Evolutionary conservation across 768 basidiomycete species (phyloP).

Genomic region (Lactarius trivialis): DNA sequence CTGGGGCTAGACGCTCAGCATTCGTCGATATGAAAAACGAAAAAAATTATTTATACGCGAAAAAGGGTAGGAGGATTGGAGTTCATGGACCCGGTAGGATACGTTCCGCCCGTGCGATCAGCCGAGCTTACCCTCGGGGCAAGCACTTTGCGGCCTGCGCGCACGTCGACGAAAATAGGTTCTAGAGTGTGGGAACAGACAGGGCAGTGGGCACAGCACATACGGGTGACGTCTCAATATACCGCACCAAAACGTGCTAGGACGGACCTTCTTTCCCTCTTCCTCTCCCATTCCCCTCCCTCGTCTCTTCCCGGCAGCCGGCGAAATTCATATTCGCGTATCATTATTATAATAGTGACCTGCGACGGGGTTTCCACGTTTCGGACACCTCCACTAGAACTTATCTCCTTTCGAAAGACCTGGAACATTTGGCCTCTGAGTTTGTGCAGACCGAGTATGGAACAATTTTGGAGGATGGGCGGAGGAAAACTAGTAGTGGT

Average conservation of each 20-base stretch:
- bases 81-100: neutral
- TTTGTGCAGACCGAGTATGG: neutral
- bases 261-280: neutral
- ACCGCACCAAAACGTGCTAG: neutral
- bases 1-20: neutral
- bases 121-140: neutral
- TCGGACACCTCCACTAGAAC: neutral
- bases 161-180: neutral
- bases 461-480: neutral
- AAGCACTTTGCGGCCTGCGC: neutral
- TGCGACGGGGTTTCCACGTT: neutral
- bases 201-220: constrained; percentile 2
- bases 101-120: neutral
- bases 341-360: neutral
- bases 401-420: neutral
- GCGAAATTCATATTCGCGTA: constrained; percentile 5
- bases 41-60: no score
- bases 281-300: neutral
- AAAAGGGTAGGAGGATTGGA: neutral
- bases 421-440: neutral
- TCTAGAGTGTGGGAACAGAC: neutral
- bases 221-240: constrained; percentile 2
- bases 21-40: neutral
- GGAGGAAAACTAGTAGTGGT: neutral
- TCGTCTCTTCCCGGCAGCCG: neutral